Percentiles rank a stretch among this genome's conserved stretches.
Evolutionary conservation across 306 rosid species (phyloP).

Genomic region (Acacia crassicarpa): DNA sequence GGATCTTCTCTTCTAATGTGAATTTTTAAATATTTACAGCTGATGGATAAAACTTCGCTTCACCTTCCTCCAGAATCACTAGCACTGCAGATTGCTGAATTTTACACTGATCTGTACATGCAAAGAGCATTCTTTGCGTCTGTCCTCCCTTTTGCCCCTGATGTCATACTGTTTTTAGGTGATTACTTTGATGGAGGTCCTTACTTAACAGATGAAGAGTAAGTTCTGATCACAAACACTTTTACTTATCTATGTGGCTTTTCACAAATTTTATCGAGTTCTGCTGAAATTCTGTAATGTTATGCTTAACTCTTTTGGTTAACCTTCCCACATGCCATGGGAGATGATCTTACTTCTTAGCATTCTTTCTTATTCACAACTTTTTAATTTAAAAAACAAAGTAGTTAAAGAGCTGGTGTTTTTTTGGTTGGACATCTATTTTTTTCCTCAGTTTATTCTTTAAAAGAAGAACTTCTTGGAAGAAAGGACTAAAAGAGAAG

Average conservation of each 20-base stretch:
- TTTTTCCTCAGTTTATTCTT: background rate
- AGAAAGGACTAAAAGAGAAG: background rate
- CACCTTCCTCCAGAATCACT: slow-evolving; percentile 67
- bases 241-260: slow-evolving; percentile 7
- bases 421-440: background rate
- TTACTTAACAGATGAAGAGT: slow-evolving; percentile 67
- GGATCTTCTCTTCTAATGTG: slow-evolving; percentile 21
- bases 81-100: slow-evolving; percentile 64
- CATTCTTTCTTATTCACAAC: background rate
- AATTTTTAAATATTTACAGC: slow-evolving; percentile 47
- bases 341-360: background rate
- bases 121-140: slow-evolving; percentile 75
- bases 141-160: slow-evolving; percentile 67
- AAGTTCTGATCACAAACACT: slow-evolving; percentile 39
- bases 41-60: slow-evolving; percentile 80
- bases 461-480: background rate
- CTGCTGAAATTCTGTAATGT: slow-evolving; percentile 19
- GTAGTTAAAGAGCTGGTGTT: slow-evolving; percentile 5
- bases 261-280: slow-evolving; percentile 4
- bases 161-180: slow-evolving; percentile 72
- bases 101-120: slow-evolving; percentile 83
- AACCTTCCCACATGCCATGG: background rate
- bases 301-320: slow-evolving; percentile 1
- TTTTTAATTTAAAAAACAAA: slow-evolving; percentile 12
- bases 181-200: slow-evolving; percentile 91